These are phyloP conservation scores for Porodaedalea pini DNA, from an alignment of 1,284 basidiomycete genomes.

Conservation along the genomic window DNA sequence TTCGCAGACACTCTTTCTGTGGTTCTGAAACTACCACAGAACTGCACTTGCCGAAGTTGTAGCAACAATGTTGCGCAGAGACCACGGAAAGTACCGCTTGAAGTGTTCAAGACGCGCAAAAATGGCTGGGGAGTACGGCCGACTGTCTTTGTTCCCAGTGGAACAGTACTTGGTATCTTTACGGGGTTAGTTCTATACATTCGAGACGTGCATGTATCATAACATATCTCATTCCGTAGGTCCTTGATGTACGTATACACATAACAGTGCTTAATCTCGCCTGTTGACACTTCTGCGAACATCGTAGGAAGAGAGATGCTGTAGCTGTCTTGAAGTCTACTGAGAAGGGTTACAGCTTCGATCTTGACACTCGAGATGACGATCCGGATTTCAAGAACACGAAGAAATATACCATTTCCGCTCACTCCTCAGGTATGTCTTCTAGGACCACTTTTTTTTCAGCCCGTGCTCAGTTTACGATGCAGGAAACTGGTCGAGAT, in stretches of 20 bases:
- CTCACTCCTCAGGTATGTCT: too few species aligned
- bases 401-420: too few species aligned
- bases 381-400: too few species aligned
- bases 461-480: too few species aligned
- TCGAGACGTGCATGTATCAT: not conserved
- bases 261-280: too few species aligned
- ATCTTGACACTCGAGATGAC: too few species aligned
- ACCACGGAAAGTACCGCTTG: conserved; percentile 46
- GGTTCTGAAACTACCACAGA: conserved; percentile 31
- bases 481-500: too few species aligned
- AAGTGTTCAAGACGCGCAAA: conserved; percentile 51
- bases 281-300: too few species aligned
- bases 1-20: not conserved
- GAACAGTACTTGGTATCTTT: conserved; percentile 59
- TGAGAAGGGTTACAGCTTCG: too few species aligned
- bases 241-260: conserved; percentile 28
- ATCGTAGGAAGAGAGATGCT: too few species aligned
- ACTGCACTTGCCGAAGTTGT: conserved; percentile 44
- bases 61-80: conserved; percentile 51
- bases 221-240: conserved; percentile 14
- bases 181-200: conserved; percentile 46
- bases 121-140: conserved; percentile 55
- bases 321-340: too few species aligned
- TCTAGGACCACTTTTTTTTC: too few species aligned
- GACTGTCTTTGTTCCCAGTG: conserved; percentile 36